phyloP scores from a whole-genome alignment of 192 early-diverging fungal species.

The Dimargaris xerosporica region DNA sequence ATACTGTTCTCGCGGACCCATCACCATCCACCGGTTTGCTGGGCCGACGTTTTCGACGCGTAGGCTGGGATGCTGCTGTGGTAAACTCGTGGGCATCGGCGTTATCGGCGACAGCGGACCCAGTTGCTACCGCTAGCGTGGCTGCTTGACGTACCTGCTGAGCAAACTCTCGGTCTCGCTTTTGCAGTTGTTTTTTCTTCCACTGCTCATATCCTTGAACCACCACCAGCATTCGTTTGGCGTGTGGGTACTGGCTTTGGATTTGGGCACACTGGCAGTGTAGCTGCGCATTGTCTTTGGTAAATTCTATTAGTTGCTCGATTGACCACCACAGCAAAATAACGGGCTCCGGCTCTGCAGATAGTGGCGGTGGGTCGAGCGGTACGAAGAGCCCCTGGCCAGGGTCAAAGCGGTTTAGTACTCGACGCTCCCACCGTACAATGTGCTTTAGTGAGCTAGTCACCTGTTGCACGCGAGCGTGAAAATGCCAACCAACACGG shows the following conservation, averaged over 20 bases:
- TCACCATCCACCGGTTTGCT: not conserved
- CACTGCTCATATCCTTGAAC: conserved; percentile 6
- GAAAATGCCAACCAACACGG: not conserved
- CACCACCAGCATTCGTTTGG: not conserved
- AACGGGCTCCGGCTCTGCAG: not conserved
- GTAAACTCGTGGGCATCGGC: not conserved
- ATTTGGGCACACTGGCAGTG: not conserved
- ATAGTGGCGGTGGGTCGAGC: not conserved
- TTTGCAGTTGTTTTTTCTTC: not conserved
- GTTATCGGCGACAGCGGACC: not conserved
- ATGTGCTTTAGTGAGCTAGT: not conserved
- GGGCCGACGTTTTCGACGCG: not conserved
- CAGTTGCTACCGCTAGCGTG: not conserved
- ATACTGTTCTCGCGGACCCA: no score
- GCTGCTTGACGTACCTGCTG: conserved; percentile 5
- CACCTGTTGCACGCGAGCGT: not conserved
- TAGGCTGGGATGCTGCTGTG: not conserved
- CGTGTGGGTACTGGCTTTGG: not conserved
- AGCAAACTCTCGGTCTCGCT: conserved; percentile 5
- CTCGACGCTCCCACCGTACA: conserved; percentile 1
- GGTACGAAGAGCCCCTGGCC: conserved; percentile 7
- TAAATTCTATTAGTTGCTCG: not conserved
- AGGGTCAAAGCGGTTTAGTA: conserved; percentile 7
- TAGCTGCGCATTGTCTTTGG: not conserved
- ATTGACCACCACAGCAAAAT: not conserved